Percentiles rank a stretch among this genome's conserved stretches.
phyloP scores from a whole-genome alignment of 306 rosid species.

The Hylodesmum podocarpum region DNA sequence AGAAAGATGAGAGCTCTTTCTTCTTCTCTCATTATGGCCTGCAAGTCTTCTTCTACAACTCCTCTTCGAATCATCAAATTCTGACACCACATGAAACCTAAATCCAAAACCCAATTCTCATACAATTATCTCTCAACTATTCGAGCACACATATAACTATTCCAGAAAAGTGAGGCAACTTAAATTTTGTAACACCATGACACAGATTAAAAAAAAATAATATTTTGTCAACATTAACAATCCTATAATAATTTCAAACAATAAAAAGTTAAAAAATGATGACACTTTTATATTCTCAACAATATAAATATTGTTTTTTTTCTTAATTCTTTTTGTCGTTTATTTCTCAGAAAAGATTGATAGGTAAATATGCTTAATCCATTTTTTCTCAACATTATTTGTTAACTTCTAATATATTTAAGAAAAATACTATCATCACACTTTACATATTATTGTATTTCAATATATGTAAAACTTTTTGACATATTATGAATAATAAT shows the following conservation, averaged over 20 bases:
- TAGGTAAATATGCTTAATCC: no score
- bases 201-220: not conserved
- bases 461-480: no score
- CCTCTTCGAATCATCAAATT: not conserved
- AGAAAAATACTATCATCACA: no score
- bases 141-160: not conserved
- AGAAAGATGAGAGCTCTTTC: constrained; percentile 71
- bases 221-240: not conserved
- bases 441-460: no score
- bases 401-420: no score
- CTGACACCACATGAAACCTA: constrained; percentile 73
- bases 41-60: constrained; percentile 58
- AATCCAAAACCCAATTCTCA: not conserved
- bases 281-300: not conserved
- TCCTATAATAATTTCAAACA: not conserved
- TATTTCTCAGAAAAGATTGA: no score
- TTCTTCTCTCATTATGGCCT: constrained; percentile 79
- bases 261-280: not conserved
- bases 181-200: not conserved
- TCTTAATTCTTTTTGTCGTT: no score
- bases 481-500: no score
- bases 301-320: not conserved
- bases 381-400: no score
- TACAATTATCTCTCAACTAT: not conserved
- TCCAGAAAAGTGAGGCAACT: not conserved